Conservation (phyloP, 352 stramenopile species). For the Phytophthora chlamydospora region DNA sequence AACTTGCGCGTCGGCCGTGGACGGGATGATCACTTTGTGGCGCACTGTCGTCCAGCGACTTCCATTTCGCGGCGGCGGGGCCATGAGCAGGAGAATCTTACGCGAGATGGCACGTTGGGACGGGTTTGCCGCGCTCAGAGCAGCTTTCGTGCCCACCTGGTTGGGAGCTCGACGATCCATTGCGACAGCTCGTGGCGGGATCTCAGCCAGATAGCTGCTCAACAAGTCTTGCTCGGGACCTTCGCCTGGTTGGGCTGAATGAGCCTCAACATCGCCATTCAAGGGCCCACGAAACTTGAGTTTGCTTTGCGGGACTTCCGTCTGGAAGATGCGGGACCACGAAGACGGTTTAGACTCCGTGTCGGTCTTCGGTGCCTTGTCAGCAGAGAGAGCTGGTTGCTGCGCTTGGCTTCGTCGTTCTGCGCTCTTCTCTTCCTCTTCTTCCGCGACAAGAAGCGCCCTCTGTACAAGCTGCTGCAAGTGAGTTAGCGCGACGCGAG, state of each 20-base stretch:
- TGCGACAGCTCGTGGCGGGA: conserved; percentile 15
- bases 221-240: conserved; percentile 17
- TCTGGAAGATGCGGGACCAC: conserved; percentile 24
- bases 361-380: neutral
- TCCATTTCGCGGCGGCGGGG: conserved; percentile 19
- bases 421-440: conserved; percentile 9
- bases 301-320: conserved; percentile 18
- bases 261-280: neutral
- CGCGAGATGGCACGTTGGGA: conserved; percentile 22
- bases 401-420: neutral
- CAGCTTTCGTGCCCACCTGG: conserved; percentile 27
- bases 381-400: neutral
- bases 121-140: conserved; percentile 19
- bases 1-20: conserved; percentile 4
- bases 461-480: conserved; percentile 37
- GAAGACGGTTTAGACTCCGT: conserved; percentile 12
- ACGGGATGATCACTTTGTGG: conserved; percentile 24
- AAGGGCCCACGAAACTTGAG: neutral
- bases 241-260: neutral
- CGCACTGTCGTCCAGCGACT: conserved; percentile 34
- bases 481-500: conserved; percentile 27
- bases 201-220: conserved; percentile 31
- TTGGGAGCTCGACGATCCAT: conserved; percentile 29
- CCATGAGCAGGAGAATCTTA: conserved; percentile 27
- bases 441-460: conserved; percentile 35